Evolutionary conservation across 106 monocot species (phyloP).

Genomic region (Ottelia alismoides): DNA sequence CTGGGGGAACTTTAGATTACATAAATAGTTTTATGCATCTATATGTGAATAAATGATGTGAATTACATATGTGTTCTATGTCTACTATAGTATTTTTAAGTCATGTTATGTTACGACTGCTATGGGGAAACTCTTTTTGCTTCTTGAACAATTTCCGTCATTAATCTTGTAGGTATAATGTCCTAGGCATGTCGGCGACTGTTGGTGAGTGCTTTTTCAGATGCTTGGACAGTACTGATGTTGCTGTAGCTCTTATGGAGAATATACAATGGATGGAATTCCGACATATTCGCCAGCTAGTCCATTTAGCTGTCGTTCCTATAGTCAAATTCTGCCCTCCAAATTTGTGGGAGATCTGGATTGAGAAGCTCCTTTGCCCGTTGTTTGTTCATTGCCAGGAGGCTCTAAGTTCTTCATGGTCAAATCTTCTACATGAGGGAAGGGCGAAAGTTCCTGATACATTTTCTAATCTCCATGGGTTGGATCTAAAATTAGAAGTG

Average conservation of each 20-base stretch:
- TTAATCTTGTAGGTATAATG: conserved; percentile 68
- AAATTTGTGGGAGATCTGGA: conserved; percentile 51
- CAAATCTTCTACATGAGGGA: conserved; percentile 52
- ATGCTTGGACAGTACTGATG: conserved; percentile 45
- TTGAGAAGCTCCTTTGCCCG: conserved; percentile 58
- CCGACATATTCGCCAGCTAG: conserved; percentile 75
- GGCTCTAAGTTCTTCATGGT: conserved; percentile 78
- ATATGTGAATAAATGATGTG: no score
- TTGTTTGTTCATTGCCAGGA: conserved; percentile 81
- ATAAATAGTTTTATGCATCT: no score
- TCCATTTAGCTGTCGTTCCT: conserved; percentile 73
- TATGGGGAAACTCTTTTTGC: no score
- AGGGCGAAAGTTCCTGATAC: conserved; percentile 85
- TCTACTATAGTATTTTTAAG: no score
- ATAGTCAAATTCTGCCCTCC: conserved; percentile 69
- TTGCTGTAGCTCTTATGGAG: conserved; percentile 67
- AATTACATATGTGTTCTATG: no score
- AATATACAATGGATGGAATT: conserved; percentile 93
- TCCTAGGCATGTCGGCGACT: conserved; percentile 71
- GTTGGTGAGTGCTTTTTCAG: conserved; percentile 66
- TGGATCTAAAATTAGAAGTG: conserved; percentile 85
- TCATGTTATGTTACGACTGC: no score
- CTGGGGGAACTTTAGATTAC: no score
- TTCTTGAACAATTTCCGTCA: no score
- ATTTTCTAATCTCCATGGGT: conserved; percentile 57